Conservation (phyloP, 2,329 filamentous ascomycete genomes). For the Fusarium albosuccineum region DNA sequence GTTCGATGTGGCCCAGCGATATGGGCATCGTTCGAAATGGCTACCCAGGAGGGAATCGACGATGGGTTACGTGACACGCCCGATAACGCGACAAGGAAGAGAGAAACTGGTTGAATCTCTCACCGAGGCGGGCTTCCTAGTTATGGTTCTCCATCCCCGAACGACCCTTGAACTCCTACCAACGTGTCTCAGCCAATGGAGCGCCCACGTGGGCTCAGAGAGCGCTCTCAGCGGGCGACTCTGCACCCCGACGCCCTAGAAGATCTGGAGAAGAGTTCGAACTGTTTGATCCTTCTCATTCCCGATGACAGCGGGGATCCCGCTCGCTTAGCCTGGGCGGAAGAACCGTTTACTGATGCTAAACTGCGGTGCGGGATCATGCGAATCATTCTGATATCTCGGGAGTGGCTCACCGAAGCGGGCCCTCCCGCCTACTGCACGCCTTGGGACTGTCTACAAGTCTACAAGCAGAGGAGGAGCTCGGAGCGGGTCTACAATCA, state of each 20-base stretch:
- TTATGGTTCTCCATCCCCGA: background rate
- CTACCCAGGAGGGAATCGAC: background rate
- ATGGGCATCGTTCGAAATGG: background rate
- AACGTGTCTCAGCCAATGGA: background rate
- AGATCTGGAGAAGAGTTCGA: background rate
- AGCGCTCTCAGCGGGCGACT: background rate
- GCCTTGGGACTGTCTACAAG: background rate
- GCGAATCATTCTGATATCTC: background rate
- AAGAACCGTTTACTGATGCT: background rate
- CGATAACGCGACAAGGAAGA: background rate
- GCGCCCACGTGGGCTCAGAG: constrained; percentile 6
- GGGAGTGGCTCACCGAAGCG: background rate
- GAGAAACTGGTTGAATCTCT: background rate
- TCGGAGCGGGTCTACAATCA: background rate
- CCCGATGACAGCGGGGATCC: constrained; percentile 1
- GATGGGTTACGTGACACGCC: background rate
- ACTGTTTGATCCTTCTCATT: background rate
- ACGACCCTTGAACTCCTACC: background rate
- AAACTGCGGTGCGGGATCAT: constrained; percentile 4
- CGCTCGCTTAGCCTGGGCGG: constrained; percentile 1
- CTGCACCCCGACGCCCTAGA: constrained; percentile 4
- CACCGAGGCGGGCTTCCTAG: background rate
- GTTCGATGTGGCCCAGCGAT: background rate
- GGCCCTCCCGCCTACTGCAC: background rate
- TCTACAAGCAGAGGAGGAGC: background rate